phyloP scores from a whole-genome alignment of 257 asterid species.

The Primulina tabacum region DNA sequence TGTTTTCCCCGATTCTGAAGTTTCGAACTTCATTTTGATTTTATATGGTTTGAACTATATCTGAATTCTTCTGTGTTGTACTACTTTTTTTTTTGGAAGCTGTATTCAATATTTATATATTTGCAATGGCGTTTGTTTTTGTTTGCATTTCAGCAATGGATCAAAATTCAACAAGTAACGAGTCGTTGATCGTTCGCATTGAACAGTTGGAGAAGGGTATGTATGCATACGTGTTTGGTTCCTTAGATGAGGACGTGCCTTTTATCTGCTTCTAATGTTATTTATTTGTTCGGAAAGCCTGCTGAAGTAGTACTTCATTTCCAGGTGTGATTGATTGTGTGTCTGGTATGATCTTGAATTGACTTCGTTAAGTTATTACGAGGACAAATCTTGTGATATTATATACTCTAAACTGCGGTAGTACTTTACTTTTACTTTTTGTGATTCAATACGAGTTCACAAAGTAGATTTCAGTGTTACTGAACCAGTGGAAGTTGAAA shows the following conservation, averaged over 20 bases:
- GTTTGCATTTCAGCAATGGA: conserved; percentile 59
- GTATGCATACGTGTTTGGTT: conserved; percentile 11
- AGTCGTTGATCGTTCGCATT: conserved; percentile 57
- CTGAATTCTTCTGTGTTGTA: conserved; percentile 8
- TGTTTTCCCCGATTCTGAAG: too few relatives aligned
- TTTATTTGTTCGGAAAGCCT: background rate
- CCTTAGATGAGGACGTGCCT: background rate
- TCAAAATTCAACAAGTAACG: conserved; percentile 31
- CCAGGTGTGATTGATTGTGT: conserved; percentile 7
- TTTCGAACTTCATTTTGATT: background rate
- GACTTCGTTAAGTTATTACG: conserved; percentile 2
- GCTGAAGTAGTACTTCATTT: background rate
- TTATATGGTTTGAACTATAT: background rate
- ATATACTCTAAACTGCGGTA: background rate
- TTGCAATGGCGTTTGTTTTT: background rate
- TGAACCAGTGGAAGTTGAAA: conserved; percentile 3
- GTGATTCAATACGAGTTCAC: background rate
- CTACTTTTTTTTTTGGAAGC: background rate
- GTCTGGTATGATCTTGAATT: conserved; percentile 1
- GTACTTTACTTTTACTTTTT: background rate
- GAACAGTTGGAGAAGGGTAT: conserved; percentile 87
- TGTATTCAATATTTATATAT: conserved; percentile 3
- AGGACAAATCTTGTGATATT: background rate
- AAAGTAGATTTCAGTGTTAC: background rate
- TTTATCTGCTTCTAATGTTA: background rate